Percentiles rank a stretch among this genome's conserved stretches.
These are phyloP conservation scores for Drosera spatulata DNA, from an alignment of 179 eudicot genomes.

Conservation along the genomic window DNA sequence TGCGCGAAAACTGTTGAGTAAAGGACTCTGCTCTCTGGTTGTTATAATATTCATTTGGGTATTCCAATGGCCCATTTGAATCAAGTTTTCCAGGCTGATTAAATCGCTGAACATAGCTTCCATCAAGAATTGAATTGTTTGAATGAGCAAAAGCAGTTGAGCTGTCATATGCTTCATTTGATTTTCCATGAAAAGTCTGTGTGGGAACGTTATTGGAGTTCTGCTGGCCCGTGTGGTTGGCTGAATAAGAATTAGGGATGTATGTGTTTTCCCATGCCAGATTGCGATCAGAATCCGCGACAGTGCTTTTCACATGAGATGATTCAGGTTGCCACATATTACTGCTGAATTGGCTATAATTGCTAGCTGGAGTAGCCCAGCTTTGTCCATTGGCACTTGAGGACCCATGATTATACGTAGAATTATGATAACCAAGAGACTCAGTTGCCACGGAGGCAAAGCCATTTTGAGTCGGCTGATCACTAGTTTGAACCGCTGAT, in stretches of 20 bases:
- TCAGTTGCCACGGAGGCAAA: conserved; percentile 15
- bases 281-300: conserved; percentile 15
- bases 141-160: conserved; percentile 16
- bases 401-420: conserved; percentile 11
- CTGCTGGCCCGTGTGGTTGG: conserved; percentile 29
- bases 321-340: conserved; percentile 33
- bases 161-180: conserved; percentile 23
- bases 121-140: conserved; percentile 25
- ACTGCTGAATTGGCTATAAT: conserved; percentile 30
- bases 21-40: conserved; percentile 24
- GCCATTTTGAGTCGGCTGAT: conserved; percentile 33
- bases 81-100: conserved; percentile 18
- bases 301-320: conserved; percentile 19
- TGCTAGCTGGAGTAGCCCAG: conserved; percentile 23
- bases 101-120: conserved; percentile 25
- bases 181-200: conserved; percentile 22
- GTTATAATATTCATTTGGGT: conserved; percentile 23
- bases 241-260: conserved; percentile 14
- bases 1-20: conserved; percentile 38
- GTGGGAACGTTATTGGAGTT: conserved; percentile 21
- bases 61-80: conserved; percentile 29
- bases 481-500: conserved; percentile 22
- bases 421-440: conserved; percentile 21
- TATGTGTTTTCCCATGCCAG: conserved; percentile 19
- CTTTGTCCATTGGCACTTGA: conserved; percentile 22